Percentiles rank a stretch among this genome's conserved stretches.
phyloP scores from a whole-genome alignment of 495 filamentous ascomycete species.

The Barbatosphaeria neglecta region DNA sequence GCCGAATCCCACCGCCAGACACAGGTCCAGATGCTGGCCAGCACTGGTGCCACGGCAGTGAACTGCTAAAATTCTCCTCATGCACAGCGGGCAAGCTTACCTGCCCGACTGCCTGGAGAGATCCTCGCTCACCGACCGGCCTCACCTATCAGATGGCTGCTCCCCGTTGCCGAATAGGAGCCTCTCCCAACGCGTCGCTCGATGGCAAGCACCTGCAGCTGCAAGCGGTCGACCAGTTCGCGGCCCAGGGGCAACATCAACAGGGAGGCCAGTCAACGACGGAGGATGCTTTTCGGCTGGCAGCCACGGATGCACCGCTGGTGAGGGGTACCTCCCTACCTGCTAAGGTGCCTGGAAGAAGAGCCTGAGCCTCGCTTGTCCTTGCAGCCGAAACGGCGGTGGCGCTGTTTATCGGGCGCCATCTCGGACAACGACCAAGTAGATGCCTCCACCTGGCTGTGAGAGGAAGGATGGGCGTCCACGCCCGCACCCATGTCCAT shows the following conservation, averaged over 20 bases:
- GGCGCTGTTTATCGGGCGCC: neutral
- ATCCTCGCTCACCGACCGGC: too few relatives aligned
- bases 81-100: too few relatives aligned
- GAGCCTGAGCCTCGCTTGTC: neutral
- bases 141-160: too few relatives aligned
- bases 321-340: neutral
- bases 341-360: neutral
- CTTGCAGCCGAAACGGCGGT: neutral
- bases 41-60: conserved; percentile 1
- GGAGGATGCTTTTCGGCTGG: too few relatives aligned
- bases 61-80: too few relatives aligned
- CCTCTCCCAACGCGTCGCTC: neutral
- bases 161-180: neutral
- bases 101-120: too few relatives aligned
- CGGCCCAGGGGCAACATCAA: too few relatives aligned
- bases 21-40: neutral
- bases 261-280: too few relatives aligned
- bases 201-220: too few relatives aligned
- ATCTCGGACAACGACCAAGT: neutral
- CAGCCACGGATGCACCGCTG: too few relatives aligned
- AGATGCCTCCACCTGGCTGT: neutral
- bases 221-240: too few relatives aligned
- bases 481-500: neutral
- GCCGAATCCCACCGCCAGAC: neutral
- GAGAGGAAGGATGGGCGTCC: too few relatives aligned